Base-by-base conservation (phyloP, 768 basidiomycete species). In the Leccinellum rugosiceps region DNA sequence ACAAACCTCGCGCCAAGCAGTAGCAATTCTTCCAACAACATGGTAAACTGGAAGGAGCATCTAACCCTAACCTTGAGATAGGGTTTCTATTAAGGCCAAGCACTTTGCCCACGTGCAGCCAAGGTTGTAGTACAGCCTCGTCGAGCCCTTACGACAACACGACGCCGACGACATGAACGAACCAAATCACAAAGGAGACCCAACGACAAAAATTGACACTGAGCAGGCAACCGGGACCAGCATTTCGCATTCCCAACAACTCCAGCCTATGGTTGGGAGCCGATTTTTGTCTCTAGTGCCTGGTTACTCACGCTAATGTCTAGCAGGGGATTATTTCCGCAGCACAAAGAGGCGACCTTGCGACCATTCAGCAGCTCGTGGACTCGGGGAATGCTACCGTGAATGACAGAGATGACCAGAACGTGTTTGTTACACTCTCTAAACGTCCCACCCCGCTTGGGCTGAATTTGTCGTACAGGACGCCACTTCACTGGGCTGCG, bases 401-500 rank as follows among this genome's bases (percentile, higher is more conserved):
- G 19, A 86, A 86, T 14, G 92, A 92, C 72, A 78, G 88, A 49
- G 96, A 98, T 74, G 80, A 82, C 28, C 90, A 96, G 71, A 94
- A 95, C 64, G 92, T 98, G 71, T 74, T 57, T 57, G 71, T 68
- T 8, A 23, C 11, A 26, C 31, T 53, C 56, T 4, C 35, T 26
- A 21, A 38, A 50, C 17, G 2, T 21, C 32, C 34, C 17, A n/a
- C 30, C 11, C 19, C 19, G 13, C 47, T 57, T 25, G 56, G 21
- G 43, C 60, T 59, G 48, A 69, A 25, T 19, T 19, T 52, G 46
- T 50, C 32, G 11, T 50, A 8, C 43, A 72, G 71, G 60, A 96
- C 95, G 0, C 89, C 97, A 2, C 82, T 99, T 2, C 97, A 99
- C 69, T 99, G 97, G 97, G 95, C 97, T 8, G 88, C 95, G 1